phyloP scores from a whole-genome alignment of 768 basidiomycete genomes.

The Macrocybe gigantea region DNA sequence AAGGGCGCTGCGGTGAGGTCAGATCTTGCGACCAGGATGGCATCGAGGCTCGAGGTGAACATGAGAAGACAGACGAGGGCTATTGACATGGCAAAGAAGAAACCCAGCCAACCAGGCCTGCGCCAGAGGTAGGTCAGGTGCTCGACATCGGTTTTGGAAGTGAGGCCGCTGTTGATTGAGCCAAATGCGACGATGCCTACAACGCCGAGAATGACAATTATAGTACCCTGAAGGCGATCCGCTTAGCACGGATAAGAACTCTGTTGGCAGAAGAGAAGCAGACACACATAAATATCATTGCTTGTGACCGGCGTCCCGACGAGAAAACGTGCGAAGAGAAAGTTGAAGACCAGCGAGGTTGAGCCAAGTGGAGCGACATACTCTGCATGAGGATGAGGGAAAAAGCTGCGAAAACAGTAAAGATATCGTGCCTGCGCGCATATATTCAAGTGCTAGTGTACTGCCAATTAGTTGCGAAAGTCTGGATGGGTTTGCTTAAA shows the following conservation, averaged over 20 bases:
- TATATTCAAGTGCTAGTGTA: slow-evolving; percentile 81
- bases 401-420: not conserved
- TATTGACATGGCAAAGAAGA: slow-evolving; percentile 75
- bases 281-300: slow-evolving; percentile 73
- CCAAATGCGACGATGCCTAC: slow-evolving; percentile 87
- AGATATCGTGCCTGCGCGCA: slow-evolving; percentile 63
- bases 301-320: slow-evolving; percentile 78
- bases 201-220: slow-evolving; percentile 78
- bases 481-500: slow-evolving; percentile 27
- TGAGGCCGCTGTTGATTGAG: slow-evolving; percentile 76
- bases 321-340: slow-evolving; percentile 86
- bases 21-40: slow-evolving; percentile 60
- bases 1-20: slow-evolving; percentile 50
- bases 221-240: slow-evolving; percentile 53
- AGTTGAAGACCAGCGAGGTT: slow-evolving; percentile 93
- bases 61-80: slow-evolving; percentile 62
- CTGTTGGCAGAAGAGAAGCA: not conserved
- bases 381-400: slow-evolving; percentile 39
- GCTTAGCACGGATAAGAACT: not conserved
- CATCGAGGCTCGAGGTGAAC: slow-evolving; percentile 68
- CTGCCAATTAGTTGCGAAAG: slow-evolving; percentile 84
- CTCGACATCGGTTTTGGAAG: slow-evolving; percentile 62
- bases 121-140: slow-evolving; percentile 84
- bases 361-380: slow-evolving; percentile 96
- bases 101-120: slow-evolving; percentile 84